Base-by-base conservation (phyloP, 257 asterid species). In the Cruciata laevipes region DNA sequence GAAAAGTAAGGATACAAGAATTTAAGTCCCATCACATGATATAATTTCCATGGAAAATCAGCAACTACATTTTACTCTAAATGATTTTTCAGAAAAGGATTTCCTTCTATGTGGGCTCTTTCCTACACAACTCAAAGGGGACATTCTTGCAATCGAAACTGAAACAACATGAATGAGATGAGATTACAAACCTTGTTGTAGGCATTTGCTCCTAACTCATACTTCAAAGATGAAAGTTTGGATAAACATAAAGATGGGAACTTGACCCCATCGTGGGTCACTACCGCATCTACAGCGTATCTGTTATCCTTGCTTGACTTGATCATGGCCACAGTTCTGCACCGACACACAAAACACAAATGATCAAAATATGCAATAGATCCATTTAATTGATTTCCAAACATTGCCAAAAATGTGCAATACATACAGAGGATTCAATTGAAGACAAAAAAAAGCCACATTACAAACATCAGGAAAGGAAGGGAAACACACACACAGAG, bases 231-330 rank as follows among this genome's bases (percentile, higher is more conserved):
- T 60, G 80, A 66, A 13, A 91, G 89, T 74, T 89, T 82, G 0
- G 92, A 71, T 82, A 85, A 42, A 4, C 95, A 74, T 90, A 86
- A 84, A 62, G 92, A 89, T 11, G 96, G 90, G 73, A 85, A 89
- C 63, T 78, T 83, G 16, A 75, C 81, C 7, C 95, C 96, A 18
- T 90, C 96, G 10, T 88, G 97, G 18, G 95, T 82, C 75, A 85
- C 94, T 37, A 87, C 94, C 7, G 82, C 77, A 77, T 85, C 91
- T 11, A 31, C 31, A 0, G 91, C 84, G 32, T 85, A 87, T 37
- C 94, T 83, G 24, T 68, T 83, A 47, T 91, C 96, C 79, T 78
- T 89, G 73, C 85, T 87, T 27, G 95, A 85, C 74, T 89, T 89
- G 56, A 91, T 79, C 81, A 89, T 76, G 67, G 76, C 95, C 53